Conservation (phyloP, 2,329 filamentous ascomycete genomes). For the Albifimbria verrucaria region DNA sequence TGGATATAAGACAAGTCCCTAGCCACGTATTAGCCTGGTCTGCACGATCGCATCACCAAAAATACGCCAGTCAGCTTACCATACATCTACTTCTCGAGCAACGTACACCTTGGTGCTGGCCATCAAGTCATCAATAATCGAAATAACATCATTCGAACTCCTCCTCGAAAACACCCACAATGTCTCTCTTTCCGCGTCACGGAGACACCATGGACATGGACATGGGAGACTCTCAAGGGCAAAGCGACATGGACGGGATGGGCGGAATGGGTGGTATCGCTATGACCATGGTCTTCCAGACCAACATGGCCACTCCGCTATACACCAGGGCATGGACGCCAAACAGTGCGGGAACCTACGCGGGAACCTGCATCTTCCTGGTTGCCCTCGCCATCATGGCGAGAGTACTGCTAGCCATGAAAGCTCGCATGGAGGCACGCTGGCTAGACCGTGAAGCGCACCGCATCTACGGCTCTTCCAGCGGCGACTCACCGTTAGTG, state of each 20-base stretch:
- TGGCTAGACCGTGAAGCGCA: constrained; percentile 72
- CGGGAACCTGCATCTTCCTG: constrained; percentile 88
- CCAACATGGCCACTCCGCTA: constrained; percentile 43
- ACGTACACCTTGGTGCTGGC: too few species aligned
- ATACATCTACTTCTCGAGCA: too few species aligned
- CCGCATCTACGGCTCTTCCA: constrained; percentile 73
- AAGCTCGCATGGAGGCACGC: constrained; percentile 56
- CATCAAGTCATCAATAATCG: too few species aligned
- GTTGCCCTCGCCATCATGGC: constrained; percentile 69
- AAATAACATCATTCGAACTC: too few species aligned
- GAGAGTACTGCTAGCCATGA: constrained; percentile 69
- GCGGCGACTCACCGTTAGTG: constrained; percentile 58
- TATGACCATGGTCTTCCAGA: constrained; percentile 63
- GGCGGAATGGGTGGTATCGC: constrained; percentile 13
- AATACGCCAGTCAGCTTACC: too few species aligned
- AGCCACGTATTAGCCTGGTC: too few species aligned
- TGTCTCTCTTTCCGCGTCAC: constrained; percentile 19
- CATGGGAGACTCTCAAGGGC: constrained; percentile 9
- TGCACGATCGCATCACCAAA: too few species aligned
- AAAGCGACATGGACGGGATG: constrained; percentile 12
- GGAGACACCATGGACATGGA: constrained; percentile 18
- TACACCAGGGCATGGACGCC: constrained; percentile 73
- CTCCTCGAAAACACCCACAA: constrained; percentile 3
- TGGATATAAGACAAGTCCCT: too few species aligned
- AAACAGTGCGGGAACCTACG: constrained; percentile 65